Evolutionary conservation across 2,329 filamentous ascomycete genomes (phyloP), one percentile per base, ranked within the genome.

Genomic region (Penicillium brevicompactum): DNA sequence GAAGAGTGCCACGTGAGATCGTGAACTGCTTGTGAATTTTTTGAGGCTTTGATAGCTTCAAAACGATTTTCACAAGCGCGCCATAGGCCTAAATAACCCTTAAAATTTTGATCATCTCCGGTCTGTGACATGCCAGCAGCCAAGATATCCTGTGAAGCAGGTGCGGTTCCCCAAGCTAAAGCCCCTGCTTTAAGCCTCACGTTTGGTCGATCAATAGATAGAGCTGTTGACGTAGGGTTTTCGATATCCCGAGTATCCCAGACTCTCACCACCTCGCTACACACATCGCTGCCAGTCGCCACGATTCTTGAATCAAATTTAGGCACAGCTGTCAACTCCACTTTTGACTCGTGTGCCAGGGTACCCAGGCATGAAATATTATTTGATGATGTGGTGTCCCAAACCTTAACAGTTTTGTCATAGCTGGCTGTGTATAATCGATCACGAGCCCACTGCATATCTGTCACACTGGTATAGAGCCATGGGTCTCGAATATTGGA

Each of bases 1-100:
- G 59, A 70, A 0, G 81, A 78, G 61, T 85, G 83, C 79, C 84
- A 87, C 1, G 80, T 75, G 2, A 82, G 71, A 59, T 87, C 84
- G 61, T 85, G 86, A 0, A 86, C 78, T 55, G 82, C 83, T 34
- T 79, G 79, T 1, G 78, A 78, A 14, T 77, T 75, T 1, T 78
- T 78, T 68, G 0, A 85, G 66, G n/a, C 70, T 61, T 1, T 51
- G 34, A 82, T 59, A 22, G 62, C 56, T 7, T 34, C 60, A 5
- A 73, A 63, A 9, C 68, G 61, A 3, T 73, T 68, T 32, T 78
- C 75, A 13, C 70, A 64, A 3, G 84, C 62, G 56, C 80, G 76
- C 82, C 82, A 87, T 1, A 85, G 59, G 40, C 77, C 79, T 9
- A 84, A 74, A 55, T 84, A 79, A 2, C 84, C 84, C 18, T 66